A percentile compares a stretch with the other conserved stretches of the same genome.
Conservation (phyloP, 768 basidiomycete species). For the Xerocomus spinulosus region DNA sequence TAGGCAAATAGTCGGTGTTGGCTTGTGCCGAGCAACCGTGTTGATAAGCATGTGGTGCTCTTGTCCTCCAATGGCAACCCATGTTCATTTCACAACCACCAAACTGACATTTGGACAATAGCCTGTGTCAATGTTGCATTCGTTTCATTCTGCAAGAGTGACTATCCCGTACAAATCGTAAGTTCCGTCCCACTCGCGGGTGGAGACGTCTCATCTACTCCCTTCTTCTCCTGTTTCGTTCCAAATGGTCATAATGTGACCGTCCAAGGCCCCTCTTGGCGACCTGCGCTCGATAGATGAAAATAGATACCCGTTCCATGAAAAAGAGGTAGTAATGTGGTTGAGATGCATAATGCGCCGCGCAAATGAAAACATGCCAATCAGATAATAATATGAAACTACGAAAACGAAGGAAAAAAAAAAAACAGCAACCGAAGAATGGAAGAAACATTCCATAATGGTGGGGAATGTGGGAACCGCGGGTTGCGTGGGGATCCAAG, state of each 20-base stretch:
- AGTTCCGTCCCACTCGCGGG: slow-evolving; percentile 17
- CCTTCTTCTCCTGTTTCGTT: slow-evolving; percentile 9
- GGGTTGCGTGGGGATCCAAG: slow-evolving; percentile 19
- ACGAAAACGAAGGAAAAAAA: slow-evolving; percentile 13
- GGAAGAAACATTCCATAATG: slow-evolving; percentile 2
- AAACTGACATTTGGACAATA: slow-evolving; percentile 14
- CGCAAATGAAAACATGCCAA: slow-evolving; percentile 19
- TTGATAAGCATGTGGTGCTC: not conserved
- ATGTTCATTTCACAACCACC: not conserved
- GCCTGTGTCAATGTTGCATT: slow-evolving; percentile 50
- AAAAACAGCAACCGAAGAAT: slow-evolving; percentile 6
- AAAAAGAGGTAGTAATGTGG: slow-evolving; percentile 24
- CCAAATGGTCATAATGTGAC: slow-evolving; percentile 10
- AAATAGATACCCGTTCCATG: slow-evolving; percentile 29
- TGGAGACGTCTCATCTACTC: slow-evolving; percentile 13
- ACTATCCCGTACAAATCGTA: slow-evolving; percentile 23
- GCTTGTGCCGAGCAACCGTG: not conserved
- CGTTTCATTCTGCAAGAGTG: slow-evolving; percentile 36
- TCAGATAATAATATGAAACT: slow-evolving; percentile 27
- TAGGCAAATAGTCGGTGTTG: not conserved
- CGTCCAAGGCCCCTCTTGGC: slow-evolving; percentile 25
- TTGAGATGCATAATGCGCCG: slow-evolving; percentile 28
- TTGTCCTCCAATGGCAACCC: not conserved
- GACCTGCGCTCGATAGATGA: slow-evolving; percentile 21
- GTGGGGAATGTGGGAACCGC: slow-evolving; percentile 7